Conservation (phyloP, 129 eudicot genomes). For the Gnaphalium uliginosum region DNA sequence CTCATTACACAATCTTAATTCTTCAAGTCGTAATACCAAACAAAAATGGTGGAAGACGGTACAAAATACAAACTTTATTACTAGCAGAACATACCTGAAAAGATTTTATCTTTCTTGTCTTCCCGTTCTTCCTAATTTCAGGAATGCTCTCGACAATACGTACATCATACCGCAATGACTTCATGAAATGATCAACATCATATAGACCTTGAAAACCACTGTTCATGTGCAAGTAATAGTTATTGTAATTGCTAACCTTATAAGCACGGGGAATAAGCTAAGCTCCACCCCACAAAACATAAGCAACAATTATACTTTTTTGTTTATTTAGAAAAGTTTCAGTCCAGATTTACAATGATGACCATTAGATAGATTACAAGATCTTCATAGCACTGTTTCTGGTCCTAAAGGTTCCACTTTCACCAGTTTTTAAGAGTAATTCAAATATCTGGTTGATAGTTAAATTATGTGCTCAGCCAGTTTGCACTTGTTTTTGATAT, state of each 20-base stretch:
- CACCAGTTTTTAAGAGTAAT: neutral
- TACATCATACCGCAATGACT: conserved; percentile 78
- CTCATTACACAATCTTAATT: neutral
- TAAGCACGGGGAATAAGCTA: neutral
- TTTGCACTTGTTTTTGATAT: conserved; percentile 1
- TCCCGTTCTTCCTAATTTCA: conserved; percentile 76
- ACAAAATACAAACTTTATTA: neutral
- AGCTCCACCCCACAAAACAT: neutral
- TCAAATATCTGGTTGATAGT: neutral
- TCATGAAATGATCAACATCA: conserved; percentile 87
- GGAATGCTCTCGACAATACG: conserved; percentile 83
- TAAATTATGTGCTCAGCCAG: neutral
- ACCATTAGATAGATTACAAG: neutral
- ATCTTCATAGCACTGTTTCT: conserved; percentile 6
- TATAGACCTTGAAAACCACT: conserved; percentile 89
- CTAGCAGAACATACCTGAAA: conserved; percentile 49
- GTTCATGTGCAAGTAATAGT: conserved; percentile 26
- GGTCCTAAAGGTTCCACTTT: neutral
- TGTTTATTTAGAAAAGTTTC: neutral
- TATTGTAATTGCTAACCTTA: neutral
- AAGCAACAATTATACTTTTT: neutral
- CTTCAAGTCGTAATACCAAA: neutral
- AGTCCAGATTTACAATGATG: neutral
- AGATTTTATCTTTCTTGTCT: conserved; percentile 72
- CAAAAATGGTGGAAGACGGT: neutral